Evolutionary conservation across 2,329 filamentous ascomycete genomes (phyloP).

Genomic region (Aspergillus oerlinghausenensis): DNA sequence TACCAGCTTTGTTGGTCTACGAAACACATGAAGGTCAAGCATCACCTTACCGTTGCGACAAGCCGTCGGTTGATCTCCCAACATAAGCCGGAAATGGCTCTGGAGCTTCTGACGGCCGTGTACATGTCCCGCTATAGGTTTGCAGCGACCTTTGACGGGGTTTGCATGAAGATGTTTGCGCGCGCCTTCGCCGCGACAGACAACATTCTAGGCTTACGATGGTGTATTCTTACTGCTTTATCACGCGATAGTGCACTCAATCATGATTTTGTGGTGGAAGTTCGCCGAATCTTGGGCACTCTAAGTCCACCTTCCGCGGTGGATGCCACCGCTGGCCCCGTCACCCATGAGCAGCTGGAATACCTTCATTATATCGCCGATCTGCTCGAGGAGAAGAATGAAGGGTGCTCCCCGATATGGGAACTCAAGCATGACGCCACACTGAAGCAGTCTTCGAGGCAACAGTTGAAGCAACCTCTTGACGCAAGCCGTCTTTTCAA

Average conservation of each 20-base stretch:
- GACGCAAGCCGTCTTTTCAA: slow-evolving; percentile 12
- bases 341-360: slow-evolving; percentile 9
- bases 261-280: slow-evolving; percentile 32
- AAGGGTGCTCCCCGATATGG: slow-evolving; percentile 16
- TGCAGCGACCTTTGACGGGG: slow-evolving; percentile 30
- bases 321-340: slow-evolving; percentile 1
- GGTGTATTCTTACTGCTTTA: slow-evolving; percentile 38
- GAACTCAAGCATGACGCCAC: slow-evolving; percentile 8
- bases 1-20: slow-evolving; percentile 34
- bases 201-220: slow-evolving; percentile 35
- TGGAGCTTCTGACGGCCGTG: slow-evolving; percentile 31
- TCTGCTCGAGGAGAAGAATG: slow-evolving; percentile 19
- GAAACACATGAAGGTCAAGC: slow-evolving; percentile 30
- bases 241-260: slow-evolving; percentile 27
- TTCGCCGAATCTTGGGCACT: slow-evolving; percentile 22
- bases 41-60: slow-evolving; percentile 29
- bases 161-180: slow-evolving; percentile 35
- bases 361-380: slow-evolving; percentile 18
- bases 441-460: slow-evolving; percentile 12
- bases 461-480: slow-evolving; percentile 7
- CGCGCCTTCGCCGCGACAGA: slow-evolving; percentile 28
- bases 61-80: slow-evolving; percentile 25
- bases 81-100: slow-evolving; percentile 22
- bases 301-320: slow-evolving; percentile 2
- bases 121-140: slow-evolving; percentile 36